Conservation (phyloP, 202 grass and related monocot genomes). For the Schoenoplectus tabernaemontani region DNA sequence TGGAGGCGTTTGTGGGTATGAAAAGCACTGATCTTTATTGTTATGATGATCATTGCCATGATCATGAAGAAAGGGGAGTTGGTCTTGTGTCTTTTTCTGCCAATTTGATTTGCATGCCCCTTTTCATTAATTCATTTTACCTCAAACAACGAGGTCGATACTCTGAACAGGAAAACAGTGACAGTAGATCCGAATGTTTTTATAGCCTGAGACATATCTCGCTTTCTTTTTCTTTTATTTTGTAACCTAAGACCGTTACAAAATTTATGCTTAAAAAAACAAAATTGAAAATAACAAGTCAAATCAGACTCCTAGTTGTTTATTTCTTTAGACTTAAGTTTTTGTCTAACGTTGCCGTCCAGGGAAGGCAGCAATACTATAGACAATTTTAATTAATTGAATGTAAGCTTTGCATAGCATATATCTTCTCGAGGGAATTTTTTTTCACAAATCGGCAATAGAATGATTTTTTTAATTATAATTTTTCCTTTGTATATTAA, state of each 20-base stretch:
- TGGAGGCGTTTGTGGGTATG: not conserved
- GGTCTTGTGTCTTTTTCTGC: slow-evolving; percentile 13
- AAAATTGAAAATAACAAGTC: not conserved
- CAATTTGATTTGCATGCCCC: not conserved
- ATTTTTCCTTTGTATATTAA: too few relatives aligned
- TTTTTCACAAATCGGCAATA: not conserved
- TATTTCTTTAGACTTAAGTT: not conserved
- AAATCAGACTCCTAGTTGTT: not conserved
- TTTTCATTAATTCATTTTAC: slow-evolving; percentile 4
- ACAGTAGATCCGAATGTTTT: not conserved
- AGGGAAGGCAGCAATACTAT: not conserved
- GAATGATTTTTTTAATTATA: not conserved
- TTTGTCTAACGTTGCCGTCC: not conserved
- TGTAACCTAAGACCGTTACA: not conserved
- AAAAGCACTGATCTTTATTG: slow-evolving; percentile 5
- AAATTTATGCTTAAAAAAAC: not conserved
- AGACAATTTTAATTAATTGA: not conserved
- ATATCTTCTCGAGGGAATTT: not conserved
- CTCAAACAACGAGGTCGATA: slow-evolving; percentile 16
- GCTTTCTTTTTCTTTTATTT: not conserved
- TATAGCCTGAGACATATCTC: not conserved
- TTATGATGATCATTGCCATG: slow-evolving; percentile 1
- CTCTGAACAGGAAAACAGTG: not conserved
- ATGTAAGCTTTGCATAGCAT: not conserved
- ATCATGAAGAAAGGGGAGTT: not conserved